Conservation (phyloP, 305 asterid species). For the Ruellia speciosa region DNA sequence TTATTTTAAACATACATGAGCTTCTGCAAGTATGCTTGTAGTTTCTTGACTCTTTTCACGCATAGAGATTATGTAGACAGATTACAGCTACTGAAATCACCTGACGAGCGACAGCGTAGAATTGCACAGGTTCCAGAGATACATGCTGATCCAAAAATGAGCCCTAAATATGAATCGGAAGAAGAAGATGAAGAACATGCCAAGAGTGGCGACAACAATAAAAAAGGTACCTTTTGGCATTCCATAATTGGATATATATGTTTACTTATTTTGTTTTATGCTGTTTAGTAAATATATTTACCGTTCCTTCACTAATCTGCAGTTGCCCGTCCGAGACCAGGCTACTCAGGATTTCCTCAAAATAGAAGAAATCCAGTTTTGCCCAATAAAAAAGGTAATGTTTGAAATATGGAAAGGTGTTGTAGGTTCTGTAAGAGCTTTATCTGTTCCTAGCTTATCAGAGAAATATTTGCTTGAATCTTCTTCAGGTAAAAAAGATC, state of each 20-base stretch:
- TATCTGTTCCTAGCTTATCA: not conserved
- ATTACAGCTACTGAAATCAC: conserved; percentile 58
- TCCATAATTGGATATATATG: conserved; percentile 7
- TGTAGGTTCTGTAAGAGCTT: not conserved
- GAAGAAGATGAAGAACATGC: conserved; percentile 27
- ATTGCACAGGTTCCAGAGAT: conserved; percentile 59
- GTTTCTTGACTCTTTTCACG: conserved; percentile 68
- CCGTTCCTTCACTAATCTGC: conserved; percentile 12
- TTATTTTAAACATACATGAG: not conserved
- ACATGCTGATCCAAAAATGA: conserved; percentile 79
- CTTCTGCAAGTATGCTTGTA: conserved; percentile 3
- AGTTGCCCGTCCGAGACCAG: conserved; percentile 31
- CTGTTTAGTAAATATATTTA: conserved; percentile 10
- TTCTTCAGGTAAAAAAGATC: conserved; percentile 50
- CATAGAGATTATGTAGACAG: conserved; percentile 59
- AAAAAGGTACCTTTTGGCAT: conserved; percentile 32
- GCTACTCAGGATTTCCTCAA: conserved; percentile 22
- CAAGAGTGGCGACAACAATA: conserved; percentile 18
- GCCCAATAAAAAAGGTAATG: conserved; percentile 33
- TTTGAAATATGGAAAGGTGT: not conserved
- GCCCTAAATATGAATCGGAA: conserved; percentile 67
- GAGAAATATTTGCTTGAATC: not conserved
- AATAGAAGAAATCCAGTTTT: conserved; percentile 28
- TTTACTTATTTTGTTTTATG: not conserved
- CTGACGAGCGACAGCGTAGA: conserved; percentile 69